Evolutionary conservation across 495 filamentous ascomycete species (phyloP).

Genomic region (Filosporella fistucella): DNA sequence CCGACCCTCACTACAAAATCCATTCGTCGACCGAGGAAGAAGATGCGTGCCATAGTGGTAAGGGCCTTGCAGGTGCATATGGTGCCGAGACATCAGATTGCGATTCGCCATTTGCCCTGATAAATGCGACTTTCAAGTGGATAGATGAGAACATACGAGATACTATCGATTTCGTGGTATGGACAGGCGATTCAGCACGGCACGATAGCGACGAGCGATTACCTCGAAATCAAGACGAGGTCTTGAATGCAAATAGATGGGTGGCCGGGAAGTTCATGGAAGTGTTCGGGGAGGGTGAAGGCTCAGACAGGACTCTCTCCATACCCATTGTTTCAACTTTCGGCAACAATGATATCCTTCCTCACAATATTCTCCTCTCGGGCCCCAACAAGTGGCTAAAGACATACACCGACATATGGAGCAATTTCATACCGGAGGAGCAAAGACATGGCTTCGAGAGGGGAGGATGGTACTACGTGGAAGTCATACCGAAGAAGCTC

Average conservation of each 20-base stretch:
- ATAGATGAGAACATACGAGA: conserved; percentile 79
- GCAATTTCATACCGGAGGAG: conserved; percentile 82
- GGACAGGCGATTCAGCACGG: conserved; percentile 94
- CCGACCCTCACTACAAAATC: conserved; percentile 76
- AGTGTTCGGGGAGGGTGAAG: conserved; percentile 54
- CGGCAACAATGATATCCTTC: conserved; percentile 96
- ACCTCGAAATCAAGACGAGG: conserved; percentile 69
- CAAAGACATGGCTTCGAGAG: conserved; percentile 88
- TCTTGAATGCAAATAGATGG: conserved; percentile 68
- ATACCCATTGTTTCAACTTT: conserved; percentile 87
- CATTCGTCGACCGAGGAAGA: conserved; percentile 65
- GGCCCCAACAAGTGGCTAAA: conserved; percentile 85
- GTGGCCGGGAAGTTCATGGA: conserved; percentile 73
- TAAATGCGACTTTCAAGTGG: conserved; percentile 92
- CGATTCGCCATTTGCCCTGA: conserved; percentile 73
- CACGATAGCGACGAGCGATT: conserved; percentile 89
- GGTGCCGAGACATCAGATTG: conserved; percentile 85
- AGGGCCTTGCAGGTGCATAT: conserved; percentile 72
- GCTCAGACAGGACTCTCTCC: conserved; percentile 51
- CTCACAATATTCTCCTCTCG: conserved; percentile 85
- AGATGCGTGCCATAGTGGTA: conserved; percentile 72
- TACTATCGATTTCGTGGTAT: conserved; percentile 89
- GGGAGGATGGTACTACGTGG: conserved; percentile 90
- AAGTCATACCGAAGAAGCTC: conserved; percentile 83
- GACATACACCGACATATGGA: conserved; percentile 70